phyloP scores from a whole-genome alignment of 2,329 filamentous ascomycete genomes.

The Claviceps cyperi region DNA sequence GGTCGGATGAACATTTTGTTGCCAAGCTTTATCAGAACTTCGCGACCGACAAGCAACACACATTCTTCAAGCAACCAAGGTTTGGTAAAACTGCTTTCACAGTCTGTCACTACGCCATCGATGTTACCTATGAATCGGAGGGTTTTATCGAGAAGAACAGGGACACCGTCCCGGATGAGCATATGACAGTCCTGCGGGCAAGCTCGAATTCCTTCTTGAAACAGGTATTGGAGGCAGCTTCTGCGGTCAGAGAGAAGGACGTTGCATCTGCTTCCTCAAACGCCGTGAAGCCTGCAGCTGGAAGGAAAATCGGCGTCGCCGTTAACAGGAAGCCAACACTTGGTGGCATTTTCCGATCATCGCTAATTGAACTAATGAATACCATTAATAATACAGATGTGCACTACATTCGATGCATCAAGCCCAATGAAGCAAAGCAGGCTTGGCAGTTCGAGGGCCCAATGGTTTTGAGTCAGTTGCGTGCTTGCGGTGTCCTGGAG shows the following conservation, averaged over 20 bases:
- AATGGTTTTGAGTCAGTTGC: constrained; percentile 93
- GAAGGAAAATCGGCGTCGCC: constrained; percentile 78
- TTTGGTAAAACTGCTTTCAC: constrained; percentile 97
- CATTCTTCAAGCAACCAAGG: constrained; percentile 96
- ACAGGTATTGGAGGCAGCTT: constrained; percentile 72
- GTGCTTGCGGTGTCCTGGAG: constrained; percentile 96
- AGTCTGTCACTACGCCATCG: constrained; percentile 93
- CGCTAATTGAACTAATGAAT: constrained; percentile 91
- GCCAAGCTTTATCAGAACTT: constrained; percentile 94
- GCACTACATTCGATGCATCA: constrained; percentile 98
- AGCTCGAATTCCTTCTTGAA: constrained; percentile 76
- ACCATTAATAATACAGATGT: constrained; percentile 98
- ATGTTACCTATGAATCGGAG: constrained; percentile 97
- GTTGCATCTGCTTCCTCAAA: constrained; percentile 45
- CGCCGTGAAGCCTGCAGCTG: constrained; percentile 67
- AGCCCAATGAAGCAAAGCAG: constrained; percentile 93
- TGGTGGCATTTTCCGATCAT: constrained; percentile 97
- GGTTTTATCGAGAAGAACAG: constrained; percentile 99
- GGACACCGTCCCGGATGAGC: constrained; percentile 95
- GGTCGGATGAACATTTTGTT: constrained; percentile 91
- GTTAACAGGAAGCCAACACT: constrained; percentile 94
- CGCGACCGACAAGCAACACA: constrained; percentile 76
- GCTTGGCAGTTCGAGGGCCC: constrained; percentile 97
- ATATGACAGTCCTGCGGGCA: constrained; percentile 79
- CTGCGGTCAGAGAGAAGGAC: constrained; percentile 82